Percentiles rank a stretch among this genome's conserved stretches.
phyloP scores from a whole-genome alignment of 176 grass and related monocot species.

The Cenchrus fungigraminus region DNA sequence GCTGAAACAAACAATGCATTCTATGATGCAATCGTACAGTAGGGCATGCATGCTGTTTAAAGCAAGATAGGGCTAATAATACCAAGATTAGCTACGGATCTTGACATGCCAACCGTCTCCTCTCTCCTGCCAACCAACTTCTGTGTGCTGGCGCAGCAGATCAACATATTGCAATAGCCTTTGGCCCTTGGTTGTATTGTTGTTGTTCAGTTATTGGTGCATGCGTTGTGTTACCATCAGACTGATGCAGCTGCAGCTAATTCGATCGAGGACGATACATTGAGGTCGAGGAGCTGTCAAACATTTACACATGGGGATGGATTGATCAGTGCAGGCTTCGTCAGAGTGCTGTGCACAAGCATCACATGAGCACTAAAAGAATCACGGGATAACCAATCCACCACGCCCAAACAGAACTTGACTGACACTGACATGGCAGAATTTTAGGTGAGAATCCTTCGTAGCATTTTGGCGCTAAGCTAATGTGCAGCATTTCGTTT shows the following conservation, averaged over 20 bases:
- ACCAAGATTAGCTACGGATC: constrained; percentile 3
- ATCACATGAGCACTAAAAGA: constrained; percentile 10
- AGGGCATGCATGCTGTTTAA: constrained; percentile 32
- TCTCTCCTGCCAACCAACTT: background rate
- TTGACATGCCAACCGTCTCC: constrained; percentile 32
- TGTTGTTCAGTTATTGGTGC: constrained; percentile 8
- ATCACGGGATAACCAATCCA: too few species aligned
- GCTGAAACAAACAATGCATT: background rate
- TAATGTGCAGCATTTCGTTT: background rate
- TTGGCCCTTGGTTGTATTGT: background rate
- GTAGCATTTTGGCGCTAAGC: background rate
- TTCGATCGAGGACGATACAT: background rate
- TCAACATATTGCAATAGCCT: background rate
- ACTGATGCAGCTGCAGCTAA: background rate
- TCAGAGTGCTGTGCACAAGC: background rate
- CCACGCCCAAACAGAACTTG: background rate
- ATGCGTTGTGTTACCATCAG: constrained; percentile 6
- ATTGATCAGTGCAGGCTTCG: constrained; percentile 6
- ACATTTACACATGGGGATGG: background rate
- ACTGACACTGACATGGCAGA: constrained; percentile 1
- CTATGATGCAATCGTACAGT: background rate
- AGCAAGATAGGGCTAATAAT: background rate
- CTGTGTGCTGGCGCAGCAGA: background rate
- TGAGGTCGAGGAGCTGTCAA: background rate
- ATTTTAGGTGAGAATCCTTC: background rate